These are phyloP conservation scores for Jackrogersella multiformis DNA, from an alignment of 495 filamentous ascomycete species.

Conservation along the genomic window DNA sequence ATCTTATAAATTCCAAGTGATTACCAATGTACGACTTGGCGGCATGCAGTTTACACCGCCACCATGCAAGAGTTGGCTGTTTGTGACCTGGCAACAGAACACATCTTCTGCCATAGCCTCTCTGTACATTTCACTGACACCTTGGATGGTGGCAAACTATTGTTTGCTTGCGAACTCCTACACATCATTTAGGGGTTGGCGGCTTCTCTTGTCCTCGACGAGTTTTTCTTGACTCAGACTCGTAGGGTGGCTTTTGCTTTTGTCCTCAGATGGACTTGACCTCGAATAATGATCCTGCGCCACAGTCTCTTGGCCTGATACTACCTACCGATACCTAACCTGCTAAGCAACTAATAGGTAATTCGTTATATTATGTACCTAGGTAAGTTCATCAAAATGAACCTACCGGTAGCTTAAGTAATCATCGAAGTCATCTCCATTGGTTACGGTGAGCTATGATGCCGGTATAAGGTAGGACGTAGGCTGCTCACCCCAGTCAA, in stretches of 20 bases:
- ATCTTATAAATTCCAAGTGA: not conserved
- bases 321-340: not conserved
- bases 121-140: too few relatives aligned
- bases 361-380: too few relatives aligned
- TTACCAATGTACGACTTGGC: not conserved
- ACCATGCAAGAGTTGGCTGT: not conserved
- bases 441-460: too few relatives aligned
- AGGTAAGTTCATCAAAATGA: too few relatives aligned
- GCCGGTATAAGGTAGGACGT: too few relatives aligned
- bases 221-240: not conserved
- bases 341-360: too few relatives aligned
- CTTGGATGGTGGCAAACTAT: constrained; percentile 6
- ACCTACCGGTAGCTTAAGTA: too few relatives aligned
- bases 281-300: not conserved
- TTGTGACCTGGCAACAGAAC: constrained; percentile 1
- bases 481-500: too few relatives aligned
- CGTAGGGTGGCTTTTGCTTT: not conserved
- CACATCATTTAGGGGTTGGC: not conserved
- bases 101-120: not conserved
- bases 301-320: not conserved
- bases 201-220: not conserved
- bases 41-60: constrained; percentile 7
- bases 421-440: too few relatives aligned
- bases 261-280: not conserved
- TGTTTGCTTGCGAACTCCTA: not conserved